Evolutionary conservation across 495 filamentous ascomycete species (phyloP).

Genomic region (Penicillium angulare): DNA sequence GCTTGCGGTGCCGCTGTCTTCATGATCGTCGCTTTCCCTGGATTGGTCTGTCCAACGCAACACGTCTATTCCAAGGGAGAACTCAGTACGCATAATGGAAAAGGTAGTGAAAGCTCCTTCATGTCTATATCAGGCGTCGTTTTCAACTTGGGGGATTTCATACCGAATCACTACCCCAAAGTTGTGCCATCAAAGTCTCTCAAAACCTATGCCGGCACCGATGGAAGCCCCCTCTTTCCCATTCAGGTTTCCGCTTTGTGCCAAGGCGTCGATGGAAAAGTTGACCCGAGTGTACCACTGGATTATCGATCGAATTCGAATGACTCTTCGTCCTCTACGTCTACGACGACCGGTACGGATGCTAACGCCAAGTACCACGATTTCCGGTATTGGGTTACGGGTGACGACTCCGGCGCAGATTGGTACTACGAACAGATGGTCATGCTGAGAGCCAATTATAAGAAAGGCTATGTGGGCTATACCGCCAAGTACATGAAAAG

Average conservation of each 20-base stretch:
- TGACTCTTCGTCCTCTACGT: constrained; percentile 58
- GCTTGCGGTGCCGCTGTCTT: constrained; percentile 76
- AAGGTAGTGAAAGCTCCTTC: constrained; percentile 61
- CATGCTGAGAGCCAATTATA: constrained; percentile 71
- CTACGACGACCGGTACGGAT: constrained; percentile 63
- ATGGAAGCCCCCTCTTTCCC: constrained; percentile 87
- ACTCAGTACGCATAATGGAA: constrained; percentile 70
- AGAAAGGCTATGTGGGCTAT: constrained; percentile 87
- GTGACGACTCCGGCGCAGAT: constrained; percentile 70
- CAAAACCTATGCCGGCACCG: constrained; percentile 77
- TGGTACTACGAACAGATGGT: constrained; percentile 90
- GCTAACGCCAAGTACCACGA: constrained; percentile 82
- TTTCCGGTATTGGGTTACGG: constrained; percentile 71
- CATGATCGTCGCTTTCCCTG: constrained; percentile 85
- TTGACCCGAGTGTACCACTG: constrained; percentile 71
- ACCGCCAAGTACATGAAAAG: constrained; percentile 72
- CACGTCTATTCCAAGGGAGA: constrained; percentile 81
- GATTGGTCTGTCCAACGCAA: constrained; percentile 87
- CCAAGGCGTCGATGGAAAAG: constrained; percentile 63
- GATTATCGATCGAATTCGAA: constrained; percentile 75
- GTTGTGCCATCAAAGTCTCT: constrained; percentile 66
- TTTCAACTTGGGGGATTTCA: constrained; percentile 75
- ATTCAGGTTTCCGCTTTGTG: constrained; percentile 93
- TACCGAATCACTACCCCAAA: constrained; percentile 75
- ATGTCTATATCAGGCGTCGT: constrained; percentile 86